Conservation (phyloP, 768 basidiomycete species). For the Amanita pallidorosea region DNA sequence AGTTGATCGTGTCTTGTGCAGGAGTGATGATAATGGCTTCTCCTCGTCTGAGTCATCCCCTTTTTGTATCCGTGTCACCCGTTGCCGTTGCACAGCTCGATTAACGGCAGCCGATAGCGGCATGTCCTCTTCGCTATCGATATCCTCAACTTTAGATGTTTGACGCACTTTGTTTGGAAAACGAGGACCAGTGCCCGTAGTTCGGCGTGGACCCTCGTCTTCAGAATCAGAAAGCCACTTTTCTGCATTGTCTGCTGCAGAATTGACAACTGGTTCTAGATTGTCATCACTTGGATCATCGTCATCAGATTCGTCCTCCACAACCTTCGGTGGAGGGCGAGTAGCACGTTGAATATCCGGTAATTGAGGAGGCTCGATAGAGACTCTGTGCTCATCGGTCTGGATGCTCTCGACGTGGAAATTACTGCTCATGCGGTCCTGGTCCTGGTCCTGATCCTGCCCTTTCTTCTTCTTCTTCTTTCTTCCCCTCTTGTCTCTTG, state of each 20-base stretch:
- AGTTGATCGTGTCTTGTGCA: slow-evolving; percentile 34
- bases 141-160: slow-evolving; percentile 18
- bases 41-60: slow-evolving; percentile 56
- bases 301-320: slow-evolving; percentile 42
- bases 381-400: slow-evolving; percentile 17
- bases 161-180: slow-evolving; percentile 25
- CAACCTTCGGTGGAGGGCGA: slow-evolving; percentile 25
- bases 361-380: slow-evolving; percentile 31
- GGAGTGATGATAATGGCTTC: slow-evolving; percentile 52
- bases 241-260: slow-evolving; percentile 49
- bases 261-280: slow-evolving; percentile 29
- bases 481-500: slow-evolving; percentile 36
- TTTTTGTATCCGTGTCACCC: slow-evolving; percentile 19
- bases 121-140: slow-evolving; percentile 71
- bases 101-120: slow-evolving; percentile 60
- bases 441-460: slow-evolving; percentile 16
- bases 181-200: slow-evolving; percentile 47
- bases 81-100: slow-evolving; percentile 42
- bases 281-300: slow-evolving; percentile 31
- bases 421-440: not conserved
- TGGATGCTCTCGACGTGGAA: not conserved
- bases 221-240: slow-evolving; percentile 18
- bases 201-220: slow-evolving; percentile 38
- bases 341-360: slow-evolving; percentile 31
- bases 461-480: slow-evolving; percentile 22